Evolutionary conservation across 257 asterid species (phyloP).

Genomic region (Anisodus acutangulus): DNA sequence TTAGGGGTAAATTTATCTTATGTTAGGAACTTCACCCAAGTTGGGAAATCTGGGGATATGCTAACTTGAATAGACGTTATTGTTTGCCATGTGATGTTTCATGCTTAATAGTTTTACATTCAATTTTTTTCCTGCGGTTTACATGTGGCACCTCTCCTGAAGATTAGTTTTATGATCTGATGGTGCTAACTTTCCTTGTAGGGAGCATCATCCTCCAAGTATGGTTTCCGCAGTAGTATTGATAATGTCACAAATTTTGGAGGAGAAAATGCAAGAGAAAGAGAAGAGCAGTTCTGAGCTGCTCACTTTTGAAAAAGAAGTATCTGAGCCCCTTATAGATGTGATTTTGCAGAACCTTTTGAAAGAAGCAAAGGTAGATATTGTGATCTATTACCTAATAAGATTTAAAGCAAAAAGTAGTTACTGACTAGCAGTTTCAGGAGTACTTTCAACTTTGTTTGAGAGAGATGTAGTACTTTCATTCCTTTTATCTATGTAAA

Average conservation of each 20-base stretch:
- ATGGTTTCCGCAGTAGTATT: slow-evolving; percentile 66
- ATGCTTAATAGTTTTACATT: slow-evolving; percentile 10
- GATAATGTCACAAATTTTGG: slow-evolving; percentile 62
- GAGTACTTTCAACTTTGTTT: slow-evolving; percentile 19
- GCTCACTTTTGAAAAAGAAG: slow-evolving; percentile 41
- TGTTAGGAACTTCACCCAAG: neutral
- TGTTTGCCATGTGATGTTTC: neutral
- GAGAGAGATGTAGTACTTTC: neutral
- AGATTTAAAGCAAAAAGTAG: slow-evolving; percentile 7
- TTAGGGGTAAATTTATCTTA: neutral
- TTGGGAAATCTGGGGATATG: neutral
- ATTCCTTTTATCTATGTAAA: neutral
- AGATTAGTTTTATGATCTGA: slow-evolving; percentile 25
- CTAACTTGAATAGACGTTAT: neutral
- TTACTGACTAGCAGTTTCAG: slow-evolving; percentile 9
- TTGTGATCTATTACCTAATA: slow-evolving; percentile 6
- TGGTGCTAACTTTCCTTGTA: slow-evolving; percentile 39
- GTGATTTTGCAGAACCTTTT: slow-evolving; percentile 74
- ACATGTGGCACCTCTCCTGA: slow-evolving; percentile 6
- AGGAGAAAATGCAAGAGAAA: slow-evolving; percentile 45
- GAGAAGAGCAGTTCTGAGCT: slow-evolving; percentile 45
- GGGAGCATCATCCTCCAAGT: slow-evolving; percentile 76
- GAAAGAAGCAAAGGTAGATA: slow-evolving; percentile 64
- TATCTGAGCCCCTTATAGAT: slow-evolving; percentile 65
- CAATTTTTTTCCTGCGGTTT: neutral